Percentiles rank a stretch among this genome's conserved stretches.
Conservation (phyloP, 1,284 basidiomycete genomes). For the Phenoliferia sp. region DNA sequence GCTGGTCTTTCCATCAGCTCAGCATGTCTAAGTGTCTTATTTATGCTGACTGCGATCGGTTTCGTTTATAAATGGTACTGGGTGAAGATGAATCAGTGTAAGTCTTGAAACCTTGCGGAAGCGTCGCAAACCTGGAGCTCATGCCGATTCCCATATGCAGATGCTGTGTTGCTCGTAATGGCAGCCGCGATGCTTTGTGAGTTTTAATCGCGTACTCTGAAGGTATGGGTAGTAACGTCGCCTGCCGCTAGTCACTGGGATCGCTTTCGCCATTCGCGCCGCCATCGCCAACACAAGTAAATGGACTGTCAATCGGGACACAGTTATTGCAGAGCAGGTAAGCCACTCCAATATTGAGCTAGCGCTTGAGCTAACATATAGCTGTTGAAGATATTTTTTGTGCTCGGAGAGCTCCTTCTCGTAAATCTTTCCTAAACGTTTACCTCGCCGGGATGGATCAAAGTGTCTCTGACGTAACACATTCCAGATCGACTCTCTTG, state of each 20-base stretch:
- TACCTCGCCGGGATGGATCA: no score
- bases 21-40: neutral
- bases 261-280: neutral
- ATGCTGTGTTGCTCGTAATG: neutral
- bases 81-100: neutral
- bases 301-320: neutral
- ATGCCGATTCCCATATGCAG: neutral
- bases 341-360: neutral
- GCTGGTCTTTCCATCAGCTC: neutral
- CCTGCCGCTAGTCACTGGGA: neutral
- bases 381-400: neutral
- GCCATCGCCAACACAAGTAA: neutral
- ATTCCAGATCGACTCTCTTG: neutral
- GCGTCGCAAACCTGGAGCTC: neutral
- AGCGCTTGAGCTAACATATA: no score
- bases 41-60: neutral
- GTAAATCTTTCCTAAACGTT: no score
- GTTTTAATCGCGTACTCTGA: neutral
- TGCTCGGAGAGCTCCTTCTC: neutral
- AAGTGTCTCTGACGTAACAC: no score
- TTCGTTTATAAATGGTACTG: neutral
- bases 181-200: neutral
- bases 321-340: neutral
- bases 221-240: neutral
- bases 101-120: neutral